A percentile compares a stretch with the other conserved stretches of the same genome.
Conservation (phyloP, 345 rosid species). For the Conringia planisiliqua region DNA sequence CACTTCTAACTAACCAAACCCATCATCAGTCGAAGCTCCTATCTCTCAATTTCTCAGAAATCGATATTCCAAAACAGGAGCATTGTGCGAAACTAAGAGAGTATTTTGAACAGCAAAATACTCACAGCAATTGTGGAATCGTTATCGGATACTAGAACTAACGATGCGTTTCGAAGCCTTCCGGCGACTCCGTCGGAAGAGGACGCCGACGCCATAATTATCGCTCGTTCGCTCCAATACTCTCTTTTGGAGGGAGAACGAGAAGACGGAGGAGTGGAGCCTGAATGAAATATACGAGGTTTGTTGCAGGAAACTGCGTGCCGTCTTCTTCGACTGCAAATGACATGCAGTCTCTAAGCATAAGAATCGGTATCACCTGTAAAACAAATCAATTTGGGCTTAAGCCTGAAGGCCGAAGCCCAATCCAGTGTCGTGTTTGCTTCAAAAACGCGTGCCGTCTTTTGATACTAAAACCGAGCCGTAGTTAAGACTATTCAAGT, state of each 20-base stretch:
- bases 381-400: background rate
- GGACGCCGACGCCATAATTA: slow-evolving; percentile 45
- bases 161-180: slow-evolving; percentile 50
- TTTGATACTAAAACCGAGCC: background rate
- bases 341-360: background rate
- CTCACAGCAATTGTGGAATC: slow-evolving; percentile 55
- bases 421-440: background rate
- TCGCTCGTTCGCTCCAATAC: background rate
- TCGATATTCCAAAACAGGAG: background rate
- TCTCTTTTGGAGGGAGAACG: slow-evolving; percentile 19
- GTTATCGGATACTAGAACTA: slow-evolving; percentile 47
- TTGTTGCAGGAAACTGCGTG: slow-evolving; percentile 5
- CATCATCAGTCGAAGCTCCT: background rate
- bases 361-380: background rate
- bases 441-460: background rate
- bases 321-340: background rate
- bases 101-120: background rate
- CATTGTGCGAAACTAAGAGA: background rate
- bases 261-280: background rate
- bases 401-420: background rate
- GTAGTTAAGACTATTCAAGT: background rate
- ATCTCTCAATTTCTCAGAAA: slow-evolving; percentile 3
- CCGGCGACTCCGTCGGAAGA: slow-evolving; percentile 41
- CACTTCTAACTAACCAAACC: background rate
- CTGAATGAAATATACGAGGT: background rate